These are phyloP conservation scores for Rhodotorula taiwanensis DNA, from an alignment of 768 basidiomycete species.

Conservation along the genomic window DNA sequence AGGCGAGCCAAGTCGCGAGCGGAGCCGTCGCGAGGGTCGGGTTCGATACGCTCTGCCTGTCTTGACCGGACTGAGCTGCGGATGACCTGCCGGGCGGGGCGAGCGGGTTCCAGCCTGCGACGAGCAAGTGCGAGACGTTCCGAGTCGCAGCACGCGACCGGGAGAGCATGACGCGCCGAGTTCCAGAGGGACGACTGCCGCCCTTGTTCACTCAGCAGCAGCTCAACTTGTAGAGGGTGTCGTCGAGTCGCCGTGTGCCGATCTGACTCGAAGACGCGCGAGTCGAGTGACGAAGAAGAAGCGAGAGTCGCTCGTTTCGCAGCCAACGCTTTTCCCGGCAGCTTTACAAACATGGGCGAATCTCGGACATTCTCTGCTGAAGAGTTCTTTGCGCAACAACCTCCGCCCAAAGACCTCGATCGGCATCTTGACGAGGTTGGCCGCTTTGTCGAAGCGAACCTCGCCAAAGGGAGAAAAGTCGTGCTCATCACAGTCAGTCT, in stretches of 20 bases:
- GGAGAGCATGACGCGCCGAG: background rate
- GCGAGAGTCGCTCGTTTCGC: background rate
- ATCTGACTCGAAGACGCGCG: no score
- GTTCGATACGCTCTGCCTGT: conserved; percentile 7
- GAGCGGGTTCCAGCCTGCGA: conserved; percentile 32
- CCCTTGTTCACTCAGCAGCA: no score
- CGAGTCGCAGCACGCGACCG: background rate
- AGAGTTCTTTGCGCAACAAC: conserved; percentile 81
- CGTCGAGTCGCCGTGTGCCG: background rate
- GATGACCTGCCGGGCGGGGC: conserved; percentile 2
- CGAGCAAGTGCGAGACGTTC: conserved; percentile 26
- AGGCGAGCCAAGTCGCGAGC: conserved; percentile 20
- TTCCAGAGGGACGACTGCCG: no score
- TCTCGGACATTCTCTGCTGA: conserved; percentile 46
- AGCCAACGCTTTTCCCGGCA: no score
- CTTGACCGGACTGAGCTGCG: background rate
- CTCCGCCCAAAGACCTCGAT: conserved; percentile 65
- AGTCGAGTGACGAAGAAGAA: no score
- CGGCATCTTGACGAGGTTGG: conserved; percentile 60
- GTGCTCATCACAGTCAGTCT: conserved; percentile 83
- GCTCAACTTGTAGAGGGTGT: background rate
- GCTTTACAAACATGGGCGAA: background rate
- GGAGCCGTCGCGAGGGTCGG: conserved; percentile 19
- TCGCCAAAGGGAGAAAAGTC: conserved; percentile 60
- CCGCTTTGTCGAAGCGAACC: conserved; percentile 65